Evolutionary conservation across 129 eudicot genomes (phyloP).

Genomic region (Erigeron canadensis): DNA sequence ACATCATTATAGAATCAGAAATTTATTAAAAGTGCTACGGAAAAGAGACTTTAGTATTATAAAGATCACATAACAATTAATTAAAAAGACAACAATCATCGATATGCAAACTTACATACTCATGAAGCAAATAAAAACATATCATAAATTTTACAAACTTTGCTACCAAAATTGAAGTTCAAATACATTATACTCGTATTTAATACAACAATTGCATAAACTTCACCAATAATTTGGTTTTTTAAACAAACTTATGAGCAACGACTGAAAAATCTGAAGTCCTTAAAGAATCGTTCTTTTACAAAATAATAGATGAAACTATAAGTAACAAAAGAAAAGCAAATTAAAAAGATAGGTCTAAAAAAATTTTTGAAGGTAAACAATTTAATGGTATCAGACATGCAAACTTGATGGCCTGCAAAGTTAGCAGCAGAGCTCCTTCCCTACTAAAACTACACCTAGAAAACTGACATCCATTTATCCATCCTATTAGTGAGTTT

Average conservation of each 20-base stretch:
- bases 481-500: conserved; percentile 12
- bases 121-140: no score
- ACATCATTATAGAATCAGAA: no score
- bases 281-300: conserved; percentile 13
- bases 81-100: no score
- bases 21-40: no score
- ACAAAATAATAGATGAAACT: not conserved
- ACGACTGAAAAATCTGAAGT: not conserved
- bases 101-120: no score
- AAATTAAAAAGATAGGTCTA: conserved; percentile 15
- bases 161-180: not conserved
- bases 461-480: conserved; percentile 27
- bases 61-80: no score
- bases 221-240: conserved; percentile 14
- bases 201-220: conserved; percentile 9
- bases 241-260: conserved; percentile 16
- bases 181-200: not conserved
- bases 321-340: not conserved
- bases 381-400: conserved; percentile 26
- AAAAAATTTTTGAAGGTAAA: conserved; percentile 13
- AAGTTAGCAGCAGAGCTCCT: conserved; percentile 41
- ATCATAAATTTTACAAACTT: not conserved
- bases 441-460: conserved; percentile 31
- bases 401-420: conserved; percentile 39
- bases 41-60: no score